These are phyloP conservation scores for Ophiostoma pallidulum DNA, from an alignment of 2,329 filamentous ascomycete species.

Conservation along the genomic window DNA sequence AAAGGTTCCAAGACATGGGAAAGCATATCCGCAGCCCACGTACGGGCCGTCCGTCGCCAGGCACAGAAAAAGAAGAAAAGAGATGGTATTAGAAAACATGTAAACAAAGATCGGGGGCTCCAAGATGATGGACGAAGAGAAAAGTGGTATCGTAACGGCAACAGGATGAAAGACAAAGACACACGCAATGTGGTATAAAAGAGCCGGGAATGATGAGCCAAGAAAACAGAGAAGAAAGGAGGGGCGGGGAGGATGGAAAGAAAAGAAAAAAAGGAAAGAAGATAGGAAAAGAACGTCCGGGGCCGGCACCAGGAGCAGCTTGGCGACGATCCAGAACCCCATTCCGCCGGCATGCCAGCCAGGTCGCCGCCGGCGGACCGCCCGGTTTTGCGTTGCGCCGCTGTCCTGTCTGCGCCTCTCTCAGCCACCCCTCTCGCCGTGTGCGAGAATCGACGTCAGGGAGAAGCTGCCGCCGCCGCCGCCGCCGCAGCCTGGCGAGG, in stretches of 20 bases:
- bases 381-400: too few species aligned
- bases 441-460: conserved; percentile 7
- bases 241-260: background rate
- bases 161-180: background rate
- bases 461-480: conserved; percentile 7
- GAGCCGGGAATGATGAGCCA: background rate
- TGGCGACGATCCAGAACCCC: too few species aligned
- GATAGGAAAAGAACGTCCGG: too few species aligned
- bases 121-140: background rate
- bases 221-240: background rate
- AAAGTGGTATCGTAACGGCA: conserved; percentile 5
- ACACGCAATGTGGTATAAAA: conserved; percentile 7
- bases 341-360: too few species aligned
- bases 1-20: too few species aligned
- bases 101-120: background rate
- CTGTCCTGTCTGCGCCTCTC: too few species aligned
- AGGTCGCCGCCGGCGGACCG: too few species aligned
- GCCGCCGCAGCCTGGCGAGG: background rate
- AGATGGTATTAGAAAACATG: background rate
- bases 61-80: background rate
- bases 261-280: background rate
- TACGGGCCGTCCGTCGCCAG: background rate
- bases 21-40: too few species aligned
- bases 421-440: too few species aligned
- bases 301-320: too few species aligned